A percentile compares a stretch with the other conserved stretches of the same genome.
Evolutionary conservation across 495 filamentous ascomycete species (phyloP).

Genomic region (Aspergillus cavernicola): DNA sequence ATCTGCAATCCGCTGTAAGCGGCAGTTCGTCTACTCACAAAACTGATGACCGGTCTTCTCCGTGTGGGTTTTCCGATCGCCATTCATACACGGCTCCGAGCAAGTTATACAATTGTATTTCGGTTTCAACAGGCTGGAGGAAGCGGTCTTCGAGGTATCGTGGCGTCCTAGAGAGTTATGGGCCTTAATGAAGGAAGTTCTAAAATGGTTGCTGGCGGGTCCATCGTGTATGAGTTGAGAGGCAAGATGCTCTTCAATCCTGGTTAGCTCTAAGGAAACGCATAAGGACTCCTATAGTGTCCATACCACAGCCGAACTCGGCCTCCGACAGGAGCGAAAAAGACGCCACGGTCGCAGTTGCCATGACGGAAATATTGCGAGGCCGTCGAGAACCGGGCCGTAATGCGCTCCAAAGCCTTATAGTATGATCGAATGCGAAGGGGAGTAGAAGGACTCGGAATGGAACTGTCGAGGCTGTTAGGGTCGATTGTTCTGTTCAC

Average conservation of each 20-base stretch:
- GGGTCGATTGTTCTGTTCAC: constrained; percentile 15
- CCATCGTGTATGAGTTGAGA: constrained; percentile 27
- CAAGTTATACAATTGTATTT: constrained; percentile 43
- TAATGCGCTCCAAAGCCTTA: not conserved
- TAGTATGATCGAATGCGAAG: not conserved
- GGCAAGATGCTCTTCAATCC: constrained; percentile 39
- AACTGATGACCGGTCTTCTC: constrained; percentile 43
- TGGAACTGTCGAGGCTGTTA: constrained; percentile 1
- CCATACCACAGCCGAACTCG: constrained; percentile 46
- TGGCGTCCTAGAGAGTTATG: constrained; percentile 30
- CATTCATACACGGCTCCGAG: constrained; percentile 31
- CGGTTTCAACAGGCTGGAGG: constrained; percentile 32
- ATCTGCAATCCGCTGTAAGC: not conserved
- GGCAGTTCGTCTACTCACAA: constrained; percentile 26
- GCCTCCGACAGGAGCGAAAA: constrained; percentile 39
- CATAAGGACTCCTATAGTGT: not conserved
- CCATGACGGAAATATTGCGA: not conserved
- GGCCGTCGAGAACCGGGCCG: not conserved
- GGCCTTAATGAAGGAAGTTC: constrained; percentile 33
- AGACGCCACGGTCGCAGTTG: constrained; percentile 36
- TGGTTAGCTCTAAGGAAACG: constrained; percentile 15
- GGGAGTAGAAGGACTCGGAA: not conserved
- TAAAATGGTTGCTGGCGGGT: constrained; percentile 36
- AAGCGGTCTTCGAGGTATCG: constrained; percentile 19
- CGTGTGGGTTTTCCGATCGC: constrained; percentile 35